Evolutionary conservation across 1,139 yeast species (phyloP), one percentile per base, ranked within the genome.

Genomic region (Blastobotrys indianensis): DNA sequence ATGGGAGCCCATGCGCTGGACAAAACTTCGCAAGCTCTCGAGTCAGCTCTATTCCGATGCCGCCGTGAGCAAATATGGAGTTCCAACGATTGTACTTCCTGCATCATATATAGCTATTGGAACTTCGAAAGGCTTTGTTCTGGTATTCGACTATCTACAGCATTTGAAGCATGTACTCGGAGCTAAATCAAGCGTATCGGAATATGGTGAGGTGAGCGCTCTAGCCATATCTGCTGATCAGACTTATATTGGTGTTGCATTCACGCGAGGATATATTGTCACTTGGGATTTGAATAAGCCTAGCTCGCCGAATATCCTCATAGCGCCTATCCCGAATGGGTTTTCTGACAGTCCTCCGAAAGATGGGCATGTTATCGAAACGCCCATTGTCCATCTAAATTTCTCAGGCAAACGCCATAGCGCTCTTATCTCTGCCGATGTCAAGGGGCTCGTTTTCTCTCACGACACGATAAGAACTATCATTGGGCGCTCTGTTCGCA

Each of bases 81-180:
- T 62, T 1, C 75, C 81, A 0, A 66, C 73, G 0, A 64, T 67
- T 20, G 57, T 82, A 7, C 66, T 71, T 3, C 72, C 80, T 0
- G 73, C 79, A 1, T 69, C 79, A 2, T 69, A 69, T 45, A 69
- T 86, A 1, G 77, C 77, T 0, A 58, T 85, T 10, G 94, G 87
- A 2, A 85, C 94, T 0, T 57, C 72, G 1, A 70, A 70, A 41
- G 90, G 90, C 1, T 66, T 62, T 39, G 69, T 84, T 0, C 61
- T 83, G 13, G 68, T 81, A 1, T 85, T 82, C 61, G 82, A 79
- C 57, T 83, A 80, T 54, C 74, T 73, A 41, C 94, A 85, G 61
- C 66, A 62, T 33, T 61, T 79, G 11, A 66, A 69, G 29, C 66
- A 64, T 46, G 66, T 71, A 1, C 58, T 80, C 39, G 72, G 70